Evolutionary conservation across 352 stramenopile genomes (phyloP).

Genomic region (Phytophthora sansomeana): DNA sequence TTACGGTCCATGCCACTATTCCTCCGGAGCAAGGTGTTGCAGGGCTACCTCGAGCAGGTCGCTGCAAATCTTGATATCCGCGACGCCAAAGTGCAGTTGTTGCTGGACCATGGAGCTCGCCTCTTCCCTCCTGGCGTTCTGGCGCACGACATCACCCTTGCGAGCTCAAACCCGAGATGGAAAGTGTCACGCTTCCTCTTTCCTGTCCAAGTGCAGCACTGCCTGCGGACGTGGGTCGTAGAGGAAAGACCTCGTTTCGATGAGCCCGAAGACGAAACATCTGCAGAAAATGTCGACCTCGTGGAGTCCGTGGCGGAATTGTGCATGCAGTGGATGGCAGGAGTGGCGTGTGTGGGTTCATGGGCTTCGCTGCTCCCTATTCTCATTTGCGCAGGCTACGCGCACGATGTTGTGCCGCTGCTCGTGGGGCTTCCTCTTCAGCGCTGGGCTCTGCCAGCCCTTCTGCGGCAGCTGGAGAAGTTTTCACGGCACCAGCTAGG

Average conservation of each 20-base stretch:
- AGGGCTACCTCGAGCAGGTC: neutral
- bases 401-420: conserved; percentile 24
- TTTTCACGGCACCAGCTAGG: conserved; percentile 6
- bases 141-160: neutral
- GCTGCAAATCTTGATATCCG: neutral
- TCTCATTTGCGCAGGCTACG: conserved; percentile 30
- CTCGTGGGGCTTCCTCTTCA: conserved; percentile 23
- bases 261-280: conserved; percentile 9
- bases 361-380: conserved; percentile 13
- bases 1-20: too few relatives aligned
- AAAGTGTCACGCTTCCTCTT: neutral
- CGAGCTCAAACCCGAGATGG: neutral
- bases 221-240: conserved; percentile 10
- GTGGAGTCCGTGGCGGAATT: conserved; percentile 18
- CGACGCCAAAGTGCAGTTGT: conserved; percentile 8
- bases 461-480: conserved; percentile 25
- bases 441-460: neutral
- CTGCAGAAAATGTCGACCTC: neutral
- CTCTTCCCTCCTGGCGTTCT: conserved; percentile 7
- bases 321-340: conserved; percentile 21
- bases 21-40: neutral
- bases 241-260: neutral
- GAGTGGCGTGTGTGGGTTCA: neutral
- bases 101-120: conserved; percentile 16
- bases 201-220: conserved; percentile 5